Evolutionary conservation across 306 rosid species (phyloP).

Genomic region (Prunus campanulata): DNA sequence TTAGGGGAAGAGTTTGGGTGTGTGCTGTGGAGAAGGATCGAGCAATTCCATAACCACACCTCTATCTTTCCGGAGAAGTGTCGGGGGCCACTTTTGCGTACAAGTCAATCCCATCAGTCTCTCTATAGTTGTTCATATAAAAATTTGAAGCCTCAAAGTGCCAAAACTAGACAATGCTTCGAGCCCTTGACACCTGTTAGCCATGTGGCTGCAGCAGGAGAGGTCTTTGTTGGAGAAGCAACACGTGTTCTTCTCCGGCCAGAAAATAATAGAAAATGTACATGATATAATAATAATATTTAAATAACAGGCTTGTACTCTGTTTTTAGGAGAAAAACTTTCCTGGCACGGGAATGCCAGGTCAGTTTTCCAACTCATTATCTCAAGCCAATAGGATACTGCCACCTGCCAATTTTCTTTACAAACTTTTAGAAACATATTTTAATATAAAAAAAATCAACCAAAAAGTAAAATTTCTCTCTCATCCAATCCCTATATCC

Average conservation of each 20-base stretch:
- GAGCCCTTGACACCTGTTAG: slow-evolving; percentile 40
- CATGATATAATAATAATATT: too few species aligned
- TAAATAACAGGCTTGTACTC: too few species aligned
- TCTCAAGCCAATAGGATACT: too few species aligned
- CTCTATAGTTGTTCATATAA: background rate
- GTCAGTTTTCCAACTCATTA: too few species aligned
- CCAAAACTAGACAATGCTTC: background rate
- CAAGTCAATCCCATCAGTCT: slow-evolving; percentile 11
- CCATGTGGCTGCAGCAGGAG: slow-evolving; percentile 39
- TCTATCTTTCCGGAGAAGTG: background rate
- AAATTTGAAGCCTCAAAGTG: background rate
- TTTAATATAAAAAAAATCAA: too few species aligned
- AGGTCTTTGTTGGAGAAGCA: background rate
- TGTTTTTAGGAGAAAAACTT: too few species aligned
- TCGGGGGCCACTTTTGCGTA: slow-evolving; percentile 1
- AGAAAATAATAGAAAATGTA: background rate
- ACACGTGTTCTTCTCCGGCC: slow-evolving; percentile 38
- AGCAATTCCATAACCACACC: background rate
- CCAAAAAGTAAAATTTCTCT: too few species aligned
- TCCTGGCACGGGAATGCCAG: too few species aligned
- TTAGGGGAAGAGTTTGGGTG: background rate
- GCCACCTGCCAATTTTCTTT: too few species aligned
- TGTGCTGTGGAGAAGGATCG: background rate
- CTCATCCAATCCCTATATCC: too few species aligned
- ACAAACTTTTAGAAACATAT: too few species aligned